Conservation (phyloP, 2,329 filamentous ascomycete genomes). For the Aspergillus proliferans region DNA sequence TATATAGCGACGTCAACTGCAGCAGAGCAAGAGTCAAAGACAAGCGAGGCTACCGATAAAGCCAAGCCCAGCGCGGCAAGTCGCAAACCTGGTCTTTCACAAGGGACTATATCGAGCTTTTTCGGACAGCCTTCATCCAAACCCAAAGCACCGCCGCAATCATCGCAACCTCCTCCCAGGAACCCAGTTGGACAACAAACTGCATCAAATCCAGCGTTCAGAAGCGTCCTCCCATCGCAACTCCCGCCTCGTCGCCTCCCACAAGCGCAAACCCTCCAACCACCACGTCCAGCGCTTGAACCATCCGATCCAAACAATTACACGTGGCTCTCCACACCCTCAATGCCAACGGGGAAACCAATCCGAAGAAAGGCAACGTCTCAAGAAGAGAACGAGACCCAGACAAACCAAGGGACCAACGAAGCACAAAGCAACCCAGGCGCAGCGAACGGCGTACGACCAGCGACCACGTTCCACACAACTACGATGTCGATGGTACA, state of each 20-base stretch:
- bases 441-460: constrained; percentile 14
- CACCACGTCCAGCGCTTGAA: constrained; percentile 28
- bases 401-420: constrained; percentile 13
- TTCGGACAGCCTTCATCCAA: constrained; percentile 31
- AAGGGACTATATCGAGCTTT: constrained; percentile 50
- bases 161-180: constrained; percentile 1
- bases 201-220: constrained; percentile 7
- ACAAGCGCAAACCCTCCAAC: constrained; percentile 21
- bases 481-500: constrained; percentile 35
- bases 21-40: constrained; percentile 4
- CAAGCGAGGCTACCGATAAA: constrained; percentile 16
- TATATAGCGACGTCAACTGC: constrained; percentile 39
- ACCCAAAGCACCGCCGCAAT: constrained; percentile 10
- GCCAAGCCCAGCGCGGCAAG: constrained; percentile 23
- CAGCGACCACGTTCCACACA: constrained; percentile 32
- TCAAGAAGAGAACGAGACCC: constrained; percentile 4
- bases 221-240: constrained; percentile 13
- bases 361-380: constrained; percentile 6
- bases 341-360: constrained; percentile 17
- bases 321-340: constrained; percentile 28
- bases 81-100: constrained; percentile 37
- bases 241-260: constrained; percentile 26
- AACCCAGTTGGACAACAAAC: constrained; percentile 1
- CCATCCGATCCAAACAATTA: constrained; percentile 25
- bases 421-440: constrained; percentile 21